Percentiles rank a stretch among this genome's conserved stretches.
These are phyloP conservation scores for Scheffersomyces amazonensis DNA, from an alignment of 805 yeast genomes.

Conservation along the genomic window DNA sequence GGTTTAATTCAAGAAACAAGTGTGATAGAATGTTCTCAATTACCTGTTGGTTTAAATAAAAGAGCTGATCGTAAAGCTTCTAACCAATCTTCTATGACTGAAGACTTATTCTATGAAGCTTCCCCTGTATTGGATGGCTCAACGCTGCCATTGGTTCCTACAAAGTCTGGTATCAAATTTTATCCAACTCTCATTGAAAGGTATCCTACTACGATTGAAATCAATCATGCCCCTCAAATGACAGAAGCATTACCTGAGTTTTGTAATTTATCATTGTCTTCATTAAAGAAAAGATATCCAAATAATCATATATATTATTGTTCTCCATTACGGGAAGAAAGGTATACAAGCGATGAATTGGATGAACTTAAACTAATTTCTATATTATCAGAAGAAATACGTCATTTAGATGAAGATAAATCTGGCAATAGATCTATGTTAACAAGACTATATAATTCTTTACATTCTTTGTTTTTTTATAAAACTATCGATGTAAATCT, in stretches of 20 bases:
- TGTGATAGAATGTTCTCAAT: no score
- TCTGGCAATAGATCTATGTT: background rate
- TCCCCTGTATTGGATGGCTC: constrained; percentile 3
- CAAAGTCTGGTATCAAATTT: background rate
- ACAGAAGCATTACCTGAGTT: constrained; percentile 5
- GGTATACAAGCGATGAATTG: background rate
- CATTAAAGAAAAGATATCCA: background rate
- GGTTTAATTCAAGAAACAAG: no score
- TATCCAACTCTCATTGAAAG: constrained; percentile 6
- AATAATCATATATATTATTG: background rate
- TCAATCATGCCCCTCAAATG: constrained; percentile 9
- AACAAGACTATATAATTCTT: background rate
- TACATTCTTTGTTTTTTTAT: background rate
- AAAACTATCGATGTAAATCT: background rate
- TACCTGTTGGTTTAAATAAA: no score
- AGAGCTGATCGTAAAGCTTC: background rate
- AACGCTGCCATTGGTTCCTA: no score
- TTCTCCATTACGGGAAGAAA: background rate
- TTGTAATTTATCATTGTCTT: constrained; percentile 1
- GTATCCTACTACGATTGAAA: constrained; percentile 4
- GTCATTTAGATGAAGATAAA: constrained; percentile 1
- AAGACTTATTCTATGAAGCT: constrained; percentile 7
- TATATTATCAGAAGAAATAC: constrained; percentile 13
- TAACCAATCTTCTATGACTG: constrained; percentile 1
- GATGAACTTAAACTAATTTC: constrained; percentile 11